Base-by-base conservation (phyloP, 306 rosid species). In the Malus sieversii region DNA sequence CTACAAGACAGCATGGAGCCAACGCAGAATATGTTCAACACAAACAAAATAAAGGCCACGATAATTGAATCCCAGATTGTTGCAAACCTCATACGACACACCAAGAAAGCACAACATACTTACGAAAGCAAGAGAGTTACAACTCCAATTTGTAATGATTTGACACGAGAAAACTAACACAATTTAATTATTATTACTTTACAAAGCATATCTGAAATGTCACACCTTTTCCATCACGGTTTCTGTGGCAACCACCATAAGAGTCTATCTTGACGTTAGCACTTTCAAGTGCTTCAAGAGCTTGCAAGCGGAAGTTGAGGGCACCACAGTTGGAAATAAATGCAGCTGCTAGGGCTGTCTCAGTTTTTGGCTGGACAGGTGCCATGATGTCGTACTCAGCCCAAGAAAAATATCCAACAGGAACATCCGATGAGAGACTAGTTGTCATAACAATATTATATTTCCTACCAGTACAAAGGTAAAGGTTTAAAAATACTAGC, bases 401-500 rank as follows among this genome's bases (percentile, higher is more conserved):
- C 99, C 99, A 96, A 44, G 99, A 96, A 80, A 96, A 96, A 82
- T 96, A 96, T 82, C 99, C 99, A 51, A 90, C 98, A 64, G 98
- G 97, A 84, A 96, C 98, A 84, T 96, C 97, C 81, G 98, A 96
- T 76, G 93, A 92, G 82, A 96, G 92, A 90, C 99, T 96, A 59
- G 97, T 96, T 18, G 98, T 96, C 99, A 96, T 96, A 73, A 96
- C 85, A 76, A 92, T 74, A 61, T 71, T n/a, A 84, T 89, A 89
- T 76, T 98, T 98, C 87, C 74, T 90, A 88, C 99, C 92, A 75
- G 60, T 55, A 74, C 72, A 87, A 32, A 67, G 64, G 65, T 73
- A 48, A 73, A 70, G 48, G 59, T 66, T 64, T 76, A 23, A 42
- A 45, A 76, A 66, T 55, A 78, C 86, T 73, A 89, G 85, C 69